Evolutionary conservation across 148 eudicot species (phyloP).

Genomic region (Chenopodium formosanum): DNA sequence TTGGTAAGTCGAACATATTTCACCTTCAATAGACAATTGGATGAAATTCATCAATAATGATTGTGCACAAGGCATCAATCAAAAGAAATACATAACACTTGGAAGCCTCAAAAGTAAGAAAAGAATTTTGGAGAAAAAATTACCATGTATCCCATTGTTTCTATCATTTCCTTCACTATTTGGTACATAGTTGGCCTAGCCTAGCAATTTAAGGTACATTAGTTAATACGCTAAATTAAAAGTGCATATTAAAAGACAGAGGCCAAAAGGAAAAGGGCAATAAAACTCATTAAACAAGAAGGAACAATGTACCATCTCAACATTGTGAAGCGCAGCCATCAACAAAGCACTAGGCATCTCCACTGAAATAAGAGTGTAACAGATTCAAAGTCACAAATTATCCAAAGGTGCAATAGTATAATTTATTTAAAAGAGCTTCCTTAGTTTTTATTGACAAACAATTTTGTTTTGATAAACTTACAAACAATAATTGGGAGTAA

Average conservation of each 20-base stretch:
- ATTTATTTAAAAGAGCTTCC: neutral
- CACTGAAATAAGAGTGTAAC: constrained; percentile 49
- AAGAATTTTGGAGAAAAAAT: constrained; percentile 7
- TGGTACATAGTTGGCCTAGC: constrained; percentile 90
- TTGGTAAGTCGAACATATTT: constrained; percentile 90
- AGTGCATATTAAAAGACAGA: neutral
- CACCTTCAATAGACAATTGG: constrained; percentile 43
- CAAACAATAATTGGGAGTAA: constrained; percentile 92
- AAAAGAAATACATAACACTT: neutral
- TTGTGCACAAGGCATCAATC: neutral
- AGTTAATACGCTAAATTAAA: neutral
- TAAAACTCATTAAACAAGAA: constrained; percentile 8
- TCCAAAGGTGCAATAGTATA: neutral
- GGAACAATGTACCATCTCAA: constrained; percentile 56
- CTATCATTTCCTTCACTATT: constrained; percentile 84
- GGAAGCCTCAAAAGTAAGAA: neutral
- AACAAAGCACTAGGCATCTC: constrained; percentile 87
- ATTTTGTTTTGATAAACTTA: constrained; percentile 31
- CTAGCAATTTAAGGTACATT: constrained; percentile 37
- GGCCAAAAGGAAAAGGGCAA: neutral
- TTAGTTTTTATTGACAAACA: neutral
- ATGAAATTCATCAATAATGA: constrained; percentile 13
- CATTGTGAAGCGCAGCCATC: constrained; percentile 81
- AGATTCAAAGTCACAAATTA: constrained; percentile 5
- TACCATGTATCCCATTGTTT: constrained; percentile 88